A percentile compares a stretch with the other conserved stretches of the same genome.
These are phyloP conservation scores for Collybiopsis luxurians DNA, from an alignment of 768 basidiomycete genomes.

Conservation along the genomic window DNA sequence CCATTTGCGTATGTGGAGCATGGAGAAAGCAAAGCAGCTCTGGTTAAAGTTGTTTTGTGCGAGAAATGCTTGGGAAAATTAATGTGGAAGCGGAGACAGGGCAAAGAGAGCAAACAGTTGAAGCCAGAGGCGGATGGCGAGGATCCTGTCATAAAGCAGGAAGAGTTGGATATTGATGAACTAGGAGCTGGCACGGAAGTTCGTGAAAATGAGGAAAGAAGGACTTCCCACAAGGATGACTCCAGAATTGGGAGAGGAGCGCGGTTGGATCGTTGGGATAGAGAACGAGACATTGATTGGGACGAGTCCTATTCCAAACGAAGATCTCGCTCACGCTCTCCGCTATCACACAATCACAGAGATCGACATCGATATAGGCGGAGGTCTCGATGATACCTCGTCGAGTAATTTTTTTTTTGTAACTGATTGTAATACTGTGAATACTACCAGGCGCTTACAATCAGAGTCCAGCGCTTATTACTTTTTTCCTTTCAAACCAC, in stretches of 20 bases:
- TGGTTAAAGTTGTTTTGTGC: slow-evolving; percentile 93
- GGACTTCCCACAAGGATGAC: not conserved
- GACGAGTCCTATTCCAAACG: not conserved
- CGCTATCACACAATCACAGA: not conserved
- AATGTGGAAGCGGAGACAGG: slow-evolving; percentile 78
- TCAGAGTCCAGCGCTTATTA: too few relatives aligned
- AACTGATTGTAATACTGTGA: too few relatives aligned
- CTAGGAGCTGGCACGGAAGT: not conserved
- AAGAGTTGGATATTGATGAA: not conserved
- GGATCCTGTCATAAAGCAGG: not conserved
- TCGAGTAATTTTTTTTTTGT: not conserved
- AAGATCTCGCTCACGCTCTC: slow-evolving; percentile 1
- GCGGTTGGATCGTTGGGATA: slow-evolving; percentile 2
- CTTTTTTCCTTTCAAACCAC: too few relatives aligned
- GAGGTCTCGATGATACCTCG: not conserved
- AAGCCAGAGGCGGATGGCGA: slow-evolving; percentile 6
- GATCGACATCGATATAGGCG: not conserved
- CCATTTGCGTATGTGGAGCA: slow-evolving; percentile 88
- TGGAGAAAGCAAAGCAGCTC: slow-evolving; percentile 68
- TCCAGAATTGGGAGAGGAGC: not conserved
- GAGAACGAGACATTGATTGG: not conserved
- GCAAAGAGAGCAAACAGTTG: slow-evolving; percentile 38
- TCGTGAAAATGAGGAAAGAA: not conserved
- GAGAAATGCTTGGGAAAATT: slow-evolving; percentile 76
- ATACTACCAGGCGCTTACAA: too few relatives aligned